Conservation (phyloP, 140 eudicot species). For the Anethum foeniculum region DNA sequence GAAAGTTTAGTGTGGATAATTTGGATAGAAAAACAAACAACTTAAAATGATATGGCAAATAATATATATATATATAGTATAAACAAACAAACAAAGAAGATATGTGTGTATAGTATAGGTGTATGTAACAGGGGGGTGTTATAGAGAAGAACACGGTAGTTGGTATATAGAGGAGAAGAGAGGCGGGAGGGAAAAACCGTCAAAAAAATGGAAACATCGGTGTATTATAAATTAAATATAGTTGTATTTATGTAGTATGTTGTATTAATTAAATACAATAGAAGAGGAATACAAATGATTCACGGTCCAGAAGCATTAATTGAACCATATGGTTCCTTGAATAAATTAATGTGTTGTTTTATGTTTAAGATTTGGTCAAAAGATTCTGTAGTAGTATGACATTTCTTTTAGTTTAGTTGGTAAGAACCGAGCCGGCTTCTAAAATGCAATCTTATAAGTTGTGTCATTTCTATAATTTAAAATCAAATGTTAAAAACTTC, state of each 20-base stretch:
- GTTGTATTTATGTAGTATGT: no score
- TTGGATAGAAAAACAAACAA: background rate
- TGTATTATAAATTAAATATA: background rate
- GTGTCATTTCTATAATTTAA: no score
- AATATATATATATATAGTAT: no score
- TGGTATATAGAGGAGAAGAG: background rate
- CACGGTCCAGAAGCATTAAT: background rate
- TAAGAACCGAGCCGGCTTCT: background rate
- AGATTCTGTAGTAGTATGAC: background rate
- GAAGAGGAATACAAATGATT: background rate
- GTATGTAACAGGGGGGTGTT: background rate
- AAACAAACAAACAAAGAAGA: background rate
- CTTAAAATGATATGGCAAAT: background rate
- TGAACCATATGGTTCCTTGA: background rate
- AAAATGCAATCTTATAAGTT: no score
- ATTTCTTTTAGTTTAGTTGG: background rate
- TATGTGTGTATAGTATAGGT: background rate
- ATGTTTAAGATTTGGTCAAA: background rate
- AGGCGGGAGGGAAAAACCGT: background rate
- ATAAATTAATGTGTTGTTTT: background rate
- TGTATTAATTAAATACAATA: no score
- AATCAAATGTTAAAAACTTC: no score
- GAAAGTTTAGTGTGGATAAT: background rate
- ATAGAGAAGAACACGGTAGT: background rate
- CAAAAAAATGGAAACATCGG: background rate